phyloP scores from a whole-genome alignment of 1,284 basidiomycete species.

The Anthracocystis walkeri region DNA sequence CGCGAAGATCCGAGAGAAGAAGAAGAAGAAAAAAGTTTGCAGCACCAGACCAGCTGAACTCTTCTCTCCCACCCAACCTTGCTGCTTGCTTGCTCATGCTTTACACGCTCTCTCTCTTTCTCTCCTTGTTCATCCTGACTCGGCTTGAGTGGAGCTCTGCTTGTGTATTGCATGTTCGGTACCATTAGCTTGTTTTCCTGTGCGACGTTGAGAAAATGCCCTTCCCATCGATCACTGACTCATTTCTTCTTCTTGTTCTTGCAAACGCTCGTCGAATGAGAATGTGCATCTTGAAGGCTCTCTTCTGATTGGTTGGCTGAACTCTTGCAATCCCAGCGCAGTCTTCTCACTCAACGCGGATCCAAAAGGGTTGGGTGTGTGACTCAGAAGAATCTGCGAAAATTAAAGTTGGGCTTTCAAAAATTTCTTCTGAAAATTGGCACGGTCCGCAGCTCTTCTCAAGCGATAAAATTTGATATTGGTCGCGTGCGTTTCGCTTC shows the following conservation, averaged over 20 bases:
- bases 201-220: background rate
- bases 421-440: background rate
- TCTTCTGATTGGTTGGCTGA: constrained; percentile 6
- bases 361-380: background rate
- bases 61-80: background rate
- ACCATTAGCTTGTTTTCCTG: too few relatives aligned
- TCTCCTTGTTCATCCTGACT: background rate
- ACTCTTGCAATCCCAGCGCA: background rate
- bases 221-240: background rate
- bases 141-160: too few relatives aligned
- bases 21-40: constrained; percentile 16
- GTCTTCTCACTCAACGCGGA: background rate
- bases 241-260: background rate
- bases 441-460: background rate
- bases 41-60: constrained; percentile 4
- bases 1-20: background rate
- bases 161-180: too few relatives aligned
- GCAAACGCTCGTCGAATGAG: background rate
- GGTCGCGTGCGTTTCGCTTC: background rate
- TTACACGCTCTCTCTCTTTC: too few relatives aligned
- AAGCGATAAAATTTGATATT: background rate
- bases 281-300: background rate
- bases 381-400: constrained; percentile 10
- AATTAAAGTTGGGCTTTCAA: background rate
- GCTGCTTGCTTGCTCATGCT: background rate